Base-by-base conservation (phyloP, 2,329 filamentous ascomycete genomes). In the Ophiostoma perfectum region DNA sequence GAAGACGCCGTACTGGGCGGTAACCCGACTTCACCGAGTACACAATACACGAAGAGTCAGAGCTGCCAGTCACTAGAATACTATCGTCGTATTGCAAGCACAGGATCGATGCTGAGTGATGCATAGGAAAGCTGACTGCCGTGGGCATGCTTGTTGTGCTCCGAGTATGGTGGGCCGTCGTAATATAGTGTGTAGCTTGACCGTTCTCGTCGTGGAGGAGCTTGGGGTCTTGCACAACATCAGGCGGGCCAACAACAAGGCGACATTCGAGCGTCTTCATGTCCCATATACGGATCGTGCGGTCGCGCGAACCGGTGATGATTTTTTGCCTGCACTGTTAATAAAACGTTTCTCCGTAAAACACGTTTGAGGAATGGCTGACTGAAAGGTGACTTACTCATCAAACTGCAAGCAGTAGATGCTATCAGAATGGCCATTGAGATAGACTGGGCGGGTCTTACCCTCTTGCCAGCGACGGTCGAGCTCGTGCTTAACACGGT, bases 371-470 rank as follows among this genome's bases (percentile, higher is more conserved):
- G 27, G 27, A 27, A 27, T 27, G 27, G 27, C 27, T 27, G 27
- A 27, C 27, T 27, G 27, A 12, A 38, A 18, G 18, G 39, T 27
- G 27, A 81, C 89, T 74, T 84, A 93, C 89, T 98, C 94, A 77
- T 99, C 95, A 77, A 98, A 99, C 76, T 99, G 95, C 68, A 96
- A 86, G 78, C 95, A 99, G 80, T 99, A 99, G 69, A 99, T 96
- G 72, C 93, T 97, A 77, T 99, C 95, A 39, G 89, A 88, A 77
- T 99, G 95, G 2, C 95, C 95, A 74, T 95, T 92, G 36, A 99
- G 84, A 77, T 97, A 98, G 68, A 96, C 88, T 0, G 92, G 89
- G 63, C 87, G 89, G 8, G 93, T 91, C 72, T 89, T 88, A 68
- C 91, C 90, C 66, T 88, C 81, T 74, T 86, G 88, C 95, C 95